Base-by-base conservation (phyloP, 2,329 filamentous ascomycete species). In the Colletotrichum falcatum region DNA sequence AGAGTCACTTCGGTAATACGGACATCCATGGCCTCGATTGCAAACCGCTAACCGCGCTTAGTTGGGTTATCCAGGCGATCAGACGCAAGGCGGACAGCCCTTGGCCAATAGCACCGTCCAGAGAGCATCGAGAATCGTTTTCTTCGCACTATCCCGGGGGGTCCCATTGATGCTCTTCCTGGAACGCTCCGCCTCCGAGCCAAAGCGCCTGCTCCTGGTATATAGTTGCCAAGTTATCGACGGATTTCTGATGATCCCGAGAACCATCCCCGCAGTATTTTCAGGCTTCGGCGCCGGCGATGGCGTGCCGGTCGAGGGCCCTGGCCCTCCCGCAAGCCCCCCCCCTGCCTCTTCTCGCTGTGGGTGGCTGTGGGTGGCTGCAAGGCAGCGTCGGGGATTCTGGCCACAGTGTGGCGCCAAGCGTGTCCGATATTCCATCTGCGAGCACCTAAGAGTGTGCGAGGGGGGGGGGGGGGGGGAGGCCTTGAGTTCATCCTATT, bases 401-500 rank as follows among this genome's bases (percentile, higher is more conserved):
- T 6, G 23, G 33, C n/a, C 59, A 18, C 14, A 46, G 26, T n/a
- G 6, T 5, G 56, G 16, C 20, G 20, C 18, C n/a, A 56, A 23
- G 28, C n/a, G n/a, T 53, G 28, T 54, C 49, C 49, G 28, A 54
- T 44, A 11, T 28, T 35, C 12, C 28, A 23, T 60, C 16, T 46
- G 39, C 37, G 33, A 11, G 59, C n/a, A n/a, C n/a, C n/a, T 49
- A 18, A 11, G 26, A 60, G 16, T 23, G 20, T 33, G 26, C 5
- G 23, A 23, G 20, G 20, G 39, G 16, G n/a, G 5, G 39, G 23
- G 12, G 20, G 20, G 39, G 16, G n/a, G 5, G 39, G 5, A 30
- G 18, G 56, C n/a, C 35, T 23, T 53, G 35, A 33, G 20, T 48
- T 62, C 58, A 37, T 49, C 39, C 53, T 54, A 53, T 46, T 63